Evolutionary conservation across 176 grass and related monocot species (phyloP).

Genomic region (Elymus sibiricus): DNA sequence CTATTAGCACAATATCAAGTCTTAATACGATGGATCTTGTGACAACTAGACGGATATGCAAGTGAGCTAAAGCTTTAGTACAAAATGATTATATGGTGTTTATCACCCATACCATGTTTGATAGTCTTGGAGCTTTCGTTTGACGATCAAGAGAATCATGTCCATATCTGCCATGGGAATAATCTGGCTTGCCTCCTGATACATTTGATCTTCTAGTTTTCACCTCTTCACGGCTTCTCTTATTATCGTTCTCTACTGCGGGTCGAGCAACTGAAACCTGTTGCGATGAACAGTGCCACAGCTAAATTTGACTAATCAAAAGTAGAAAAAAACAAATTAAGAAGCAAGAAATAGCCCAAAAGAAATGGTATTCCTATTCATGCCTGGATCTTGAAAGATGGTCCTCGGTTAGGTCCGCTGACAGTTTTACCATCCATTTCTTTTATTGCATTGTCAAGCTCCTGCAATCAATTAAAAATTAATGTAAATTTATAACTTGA

Average conservation of each 20-base stretch:
- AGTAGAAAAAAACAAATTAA: neutral
- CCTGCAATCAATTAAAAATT: conserved; percentile 37
- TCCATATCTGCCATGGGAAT: conserved; percentile 37
- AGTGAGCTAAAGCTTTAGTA: neutral
- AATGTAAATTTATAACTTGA: conserved; percentile 10
- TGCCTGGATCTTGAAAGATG: conserved; percentile 68
- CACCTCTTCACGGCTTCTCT: conserved; percentile 52
- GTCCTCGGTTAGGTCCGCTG: conserved; percentile 55
- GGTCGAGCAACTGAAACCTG: conserved; percentile 90
- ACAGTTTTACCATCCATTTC: conserved; percentile 84
- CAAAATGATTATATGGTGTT: neutral
- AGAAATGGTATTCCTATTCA: conserved; percentile 24
- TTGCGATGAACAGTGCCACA: conserved; percentile 13
- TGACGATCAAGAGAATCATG: conserved; percentile 45
- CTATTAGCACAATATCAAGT: neutral
- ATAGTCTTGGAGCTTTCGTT: conserved; percentile 55
- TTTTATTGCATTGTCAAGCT: conserved; percentile 61
- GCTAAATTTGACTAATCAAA: conserved; percentile 27
- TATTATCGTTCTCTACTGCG: conserved; percentile 48
- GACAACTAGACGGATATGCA: neutral
- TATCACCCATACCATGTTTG: conserved; percentile 40
- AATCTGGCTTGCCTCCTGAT: conserved; percentile 36
- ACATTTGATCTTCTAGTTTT: conserved; percentile 36
- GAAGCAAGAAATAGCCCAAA: neutral
- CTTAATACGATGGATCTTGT: neutral